Base-by-base conservation (phyloP, 345 rosid species). In the Populus euphratica region DNA sequence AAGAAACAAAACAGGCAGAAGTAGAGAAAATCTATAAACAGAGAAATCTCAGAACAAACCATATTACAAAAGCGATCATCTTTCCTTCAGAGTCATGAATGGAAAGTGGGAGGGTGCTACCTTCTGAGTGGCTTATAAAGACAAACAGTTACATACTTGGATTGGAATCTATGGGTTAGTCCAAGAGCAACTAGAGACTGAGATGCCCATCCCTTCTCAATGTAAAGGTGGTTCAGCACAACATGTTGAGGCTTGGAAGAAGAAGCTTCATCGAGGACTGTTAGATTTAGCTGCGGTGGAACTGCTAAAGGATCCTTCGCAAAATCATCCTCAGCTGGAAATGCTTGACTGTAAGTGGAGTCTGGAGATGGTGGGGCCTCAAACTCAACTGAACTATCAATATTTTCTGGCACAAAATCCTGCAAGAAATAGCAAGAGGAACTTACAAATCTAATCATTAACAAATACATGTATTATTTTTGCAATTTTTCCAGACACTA, bases 81-180 rank as follows among this genome's bases (percentile, higher is more conserved):
- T 23, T 74, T 78, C 47, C 78, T 87, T 72, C 83, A 82, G 41
- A 29, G 79, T 62, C 38, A 47, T 50, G 56, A 67, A 33, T 43
- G 59, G 68, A 73, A 75, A 25, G 64, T n/a, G 23, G 66, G 17
- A 39, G 62, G 31, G 41, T 71, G 66, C 80, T 84, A 91, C 91
- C 93, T 85, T 80, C 82, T 85, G 39, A 86, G 87, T 1, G 97
- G 96, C 87, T 93, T 96, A 79, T 91, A 92, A 62, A 93, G 94
- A 77, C 90, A 93, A 82, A 96, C 93, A 20, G 99, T 92, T 50
- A 92, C 94, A 73, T 93, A 93, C 78, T 92, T 96, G 65, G 99
- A 90, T 85, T 96, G 79, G 69, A 92, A 93, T 88, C 99, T 82
- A 76, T 93, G 94, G 12, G 97, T 92, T 79, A 92, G 77, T 75